These are phyloP conservation scores for Collybiopsis luxurians DNA, from an alignment of 768 basidiomycete genomes.

Conservation along the genomic window DNA sequence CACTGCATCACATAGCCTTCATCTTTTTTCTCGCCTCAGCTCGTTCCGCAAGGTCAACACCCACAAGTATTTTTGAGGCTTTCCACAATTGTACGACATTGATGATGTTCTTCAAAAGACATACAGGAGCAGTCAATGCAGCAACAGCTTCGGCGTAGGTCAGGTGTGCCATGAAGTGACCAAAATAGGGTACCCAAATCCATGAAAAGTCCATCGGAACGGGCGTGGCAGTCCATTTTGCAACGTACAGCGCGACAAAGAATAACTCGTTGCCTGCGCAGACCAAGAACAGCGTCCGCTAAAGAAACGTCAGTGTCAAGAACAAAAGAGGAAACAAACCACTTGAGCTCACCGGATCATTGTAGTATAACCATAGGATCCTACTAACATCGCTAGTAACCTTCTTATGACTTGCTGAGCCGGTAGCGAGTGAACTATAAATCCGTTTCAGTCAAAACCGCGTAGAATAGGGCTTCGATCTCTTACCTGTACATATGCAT, in stretches of 20 bases:
- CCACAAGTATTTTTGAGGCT: constrained; percentile 91
- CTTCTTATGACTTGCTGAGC: constrained; percentile 88
- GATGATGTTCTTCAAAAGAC: constrained; percentile 83
- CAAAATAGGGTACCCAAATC: constrained; percentile 14
- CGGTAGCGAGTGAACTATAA: constrained; percentile 87
- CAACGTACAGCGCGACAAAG: constrained; percentile 92
- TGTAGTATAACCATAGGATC: constrained; percentile 93
- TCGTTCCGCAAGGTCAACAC: constrained; percentile 88
- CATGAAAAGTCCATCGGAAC: constrained; percentile 41
- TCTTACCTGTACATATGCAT: constrained; percentile 99
- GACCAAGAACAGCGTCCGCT: constrained; percentile 87
- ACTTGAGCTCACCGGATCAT: constrained; percentile 68
- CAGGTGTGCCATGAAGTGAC: constrained; percentile 30
- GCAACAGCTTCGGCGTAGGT: constrained; percentile 83
- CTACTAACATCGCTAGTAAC: constrained; percentile 91
- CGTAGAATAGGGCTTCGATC: constrained; percentile 1
- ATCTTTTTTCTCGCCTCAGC: constrained; percentile 48
- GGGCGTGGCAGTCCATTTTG: constrained; percentile 77
- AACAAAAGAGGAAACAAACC: background rate
- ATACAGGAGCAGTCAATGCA: constrained; percentile 59
- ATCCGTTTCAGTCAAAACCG: constrained; percentile 12
- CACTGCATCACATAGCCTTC: background rate
- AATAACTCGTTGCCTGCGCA: constrained; percentile 96
- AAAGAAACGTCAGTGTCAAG: background rate
- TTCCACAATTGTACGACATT: constrained; percentile 98